Base-by-base conservation (phyloP, 2,329 filamentous ascomycete genomes). In the Myrmaecium sp. region DNA sequence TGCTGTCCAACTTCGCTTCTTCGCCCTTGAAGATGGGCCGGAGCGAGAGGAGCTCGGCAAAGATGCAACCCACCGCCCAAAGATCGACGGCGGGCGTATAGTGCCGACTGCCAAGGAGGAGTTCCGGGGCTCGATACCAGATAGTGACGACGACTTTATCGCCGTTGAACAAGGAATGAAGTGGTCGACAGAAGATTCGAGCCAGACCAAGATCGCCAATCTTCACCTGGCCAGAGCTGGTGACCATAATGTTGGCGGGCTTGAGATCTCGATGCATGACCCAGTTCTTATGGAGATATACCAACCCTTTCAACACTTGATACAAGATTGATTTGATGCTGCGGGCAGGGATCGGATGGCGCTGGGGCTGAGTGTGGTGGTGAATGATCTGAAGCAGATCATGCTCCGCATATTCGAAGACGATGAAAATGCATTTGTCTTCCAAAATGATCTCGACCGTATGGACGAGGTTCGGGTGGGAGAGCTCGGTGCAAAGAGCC, bases 61-160 rank as follows among this genome's bases (percentile, higher is more conserved):
- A 95, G 43, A 98, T 98, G 51, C 89, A 98, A 1, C 89, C 89
- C 1, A 98, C 74, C 3, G 89, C 89, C 89, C 89, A 98, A 52
- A 95, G 73, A 50, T 98, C 89, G 36, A 98, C 82, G 13, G 89
- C 86, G 0, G 89, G 84, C 0, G 89, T 95, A 55, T 98, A 98
- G 51, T 98, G 89, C n/a, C 80, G 69, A 26, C 76, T 82, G 2
- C 89, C 89, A 3, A 98, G 69, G 2, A 98, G 69, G 4, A 98
- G 64, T 51, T 98, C 89, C 0, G 89, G 89, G 0, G 89, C 89
- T 13, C 89, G 80, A 44, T 98, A 98, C 89, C 89, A 98, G 35
- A 98, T 98, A 0, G 89, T 98, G 9, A 98, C 89, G 27, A 98
- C 89, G 3, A 98, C 89, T 49, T 98, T 98, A 41, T 98, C 89